Conservation (phyloP, 2,329 filamentous ascomycete genomes). For the Fusarium nodosum region DNA sequence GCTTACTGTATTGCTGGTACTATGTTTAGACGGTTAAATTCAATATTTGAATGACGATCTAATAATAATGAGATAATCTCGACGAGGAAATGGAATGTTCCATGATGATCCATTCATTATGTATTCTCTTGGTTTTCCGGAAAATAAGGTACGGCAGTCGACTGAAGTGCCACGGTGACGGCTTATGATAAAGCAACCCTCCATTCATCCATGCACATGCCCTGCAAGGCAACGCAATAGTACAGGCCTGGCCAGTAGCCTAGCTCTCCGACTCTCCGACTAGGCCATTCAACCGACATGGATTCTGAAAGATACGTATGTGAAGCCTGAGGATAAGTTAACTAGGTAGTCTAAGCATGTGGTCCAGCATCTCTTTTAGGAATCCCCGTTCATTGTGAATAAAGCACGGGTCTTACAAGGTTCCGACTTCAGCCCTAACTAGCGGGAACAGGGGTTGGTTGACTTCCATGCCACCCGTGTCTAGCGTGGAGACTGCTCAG, state of each 20-base stretch:
- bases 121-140: constrained; percentile 3
- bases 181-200: constrained; percentile 4
- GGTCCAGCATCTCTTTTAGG: constrained; percentile 7
- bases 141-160: constrained; percentile 9
- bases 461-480: background rate
- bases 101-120: constrained; percentile 9
- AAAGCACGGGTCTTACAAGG: constrained; percentile 32
- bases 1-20: constrained; percentile 26
- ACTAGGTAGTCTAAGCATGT: background rate
- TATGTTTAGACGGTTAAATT: background rate
- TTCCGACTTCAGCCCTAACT: constrained; percentile 39
- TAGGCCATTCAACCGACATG: background rate
- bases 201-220: background rate
- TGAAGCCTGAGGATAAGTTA: background rate
- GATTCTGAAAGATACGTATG: background rate
- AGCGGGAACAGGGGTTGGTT: constrained; percentile 12
- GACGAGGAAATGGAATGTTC: background rate
- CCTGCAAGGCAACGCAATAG: constrained; percentile 3
- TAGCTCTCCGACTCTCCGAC: background rate
- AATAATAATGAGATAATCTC: background rate
- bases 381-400: constrained; percentile 3
- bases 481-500: background rate
- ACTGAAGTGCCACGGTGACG: background rate
- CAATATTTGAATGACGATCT: background rate
- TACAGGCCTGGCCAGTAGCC: background rate